A percentile compares a stretch with the other conserved stretches of the same genome.
These are phyloP conservation scores for Penicillium crustosum DNA, from an alignment of 2,329 filamentous ascomycete genomes.

Conservation along the genomic window DNA sequence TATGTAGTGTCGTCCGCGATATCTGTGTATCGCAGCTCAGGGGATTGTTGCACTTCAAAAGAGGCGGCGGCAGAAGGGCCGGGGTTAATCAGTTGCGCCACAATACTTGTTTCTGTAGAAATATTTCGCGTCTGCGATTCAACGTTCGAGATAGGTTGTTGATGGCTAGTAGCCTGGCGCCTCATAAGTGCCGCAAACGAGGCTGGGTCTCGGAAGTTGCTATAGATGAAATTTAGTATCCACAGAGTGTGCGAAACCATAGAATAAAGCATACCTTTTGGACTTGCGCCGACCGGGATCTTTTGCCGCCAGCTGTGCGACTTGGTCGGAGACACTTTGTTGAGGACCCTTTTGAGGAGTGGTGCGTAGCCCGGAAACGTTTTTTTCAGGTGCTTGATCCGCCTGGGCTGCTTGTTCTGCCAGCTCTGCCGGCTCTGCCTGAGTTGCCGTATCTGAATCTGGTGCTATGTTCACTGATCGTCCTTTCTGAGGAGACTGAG, in stretches of 20 bases:
- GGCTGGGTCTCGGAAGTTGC: slow-evolving; percentile 1
- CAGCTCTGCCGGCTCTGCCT: no score
- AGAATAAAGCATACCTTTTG: background rate
- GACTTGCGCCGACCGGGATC: slow-evolving; percentile 1
- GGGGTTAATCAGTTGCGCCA: background rate
- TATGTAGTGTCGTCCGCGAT: slow-evolving; percentile 12
- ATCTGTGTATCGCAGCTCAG: background rate
- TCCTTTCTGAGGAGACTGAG: background rate
- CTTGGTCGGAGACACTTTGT: background rate
- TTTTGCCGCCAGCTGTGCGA: background rate
- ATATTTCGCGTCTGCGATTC: background rate
- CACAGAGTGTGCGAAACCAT: background rate
- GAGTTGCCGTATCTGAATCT: background rate
- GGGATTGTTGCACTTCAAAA: slow-evolving; percentile 4
- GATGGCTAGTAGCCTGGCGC: slow-evolving; percentile 2
- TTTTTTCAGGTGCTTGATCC: background rate
- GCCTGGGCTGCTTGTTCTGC: background rate
- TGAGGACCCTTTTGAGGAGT: background rate
- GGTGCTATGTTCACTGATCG: background rate
- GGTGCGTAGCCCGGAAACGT: background rate
- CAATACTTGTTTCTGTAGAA: background rate
- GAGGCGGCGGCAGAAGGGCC: background rate
- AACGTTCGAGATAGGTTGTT: background rate
- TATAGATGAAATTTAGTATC: background rate
- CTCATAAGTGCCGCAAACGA: slow-evolving; percentile 7